Conservation (phyloP, 2,329 filamentous ascomycete genomes). For the Aspergillus quadricinctus region DNA sequence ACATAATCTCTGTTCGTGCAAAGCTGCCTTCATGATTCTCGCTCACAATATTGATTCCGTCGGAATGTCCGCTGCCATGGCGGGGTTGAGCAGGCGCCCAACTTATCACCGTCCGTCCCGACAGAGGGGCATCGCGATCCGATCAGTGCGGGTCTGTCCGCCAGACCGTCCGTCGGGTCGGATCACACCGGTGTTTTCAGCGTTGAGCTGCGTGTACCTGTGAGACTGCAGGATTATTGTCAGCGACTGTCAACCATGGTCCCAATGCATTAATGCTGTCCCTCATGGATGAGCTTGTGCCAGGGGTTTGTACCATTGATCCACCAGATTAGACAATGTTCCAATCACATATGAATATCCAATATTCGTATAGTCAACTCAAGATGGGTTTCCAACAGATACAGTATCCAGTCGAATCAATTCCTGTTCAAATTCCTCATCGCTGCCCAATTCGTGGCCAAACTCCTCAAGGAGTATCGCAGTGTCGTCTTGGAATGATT, state of each 20-base stretch:
- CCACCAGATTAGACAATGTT: background rate
- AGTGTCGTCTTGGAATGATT: constrained; percentile 35
- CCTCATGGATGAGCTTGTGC: background rate
- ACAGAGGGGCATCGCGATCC: constrained; percentile 16
- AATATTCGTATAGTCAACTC: background rate
- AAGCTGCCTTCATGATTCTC: background rate
- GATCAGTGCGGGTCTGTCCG: constrained; percentile 6
- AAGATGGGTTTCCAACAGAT: background rate
- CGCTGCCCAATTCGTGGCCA: constrained; percentile 14
- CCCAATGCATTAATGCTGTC: background rate
- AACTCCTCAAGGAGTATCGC: constrained; percentile 26
- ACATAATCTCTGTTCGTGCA: background rate
- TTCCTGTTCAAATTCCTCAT: constrained; percentile 18
- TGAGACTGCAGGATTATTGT: background rate
- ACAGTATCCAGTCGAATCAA: constrained; percentile 13
- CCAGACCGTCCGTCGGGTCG: constrained; percentile 21
- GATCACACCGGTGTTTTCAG: constrained; percentile 1
- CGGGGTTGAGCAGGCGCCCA: constrained; percentile 2
- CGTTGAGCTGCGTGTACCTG: background rate
- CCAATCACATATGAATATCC: background rate
- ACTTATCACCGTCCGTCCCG: constrained; percentile 14
- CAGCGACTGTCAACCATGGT: background rate
- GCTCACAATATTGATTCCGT: background rate
- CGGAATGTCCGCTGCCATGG: constrained; percentile 1
- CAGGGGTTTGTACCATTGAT: background rate